Conservation (phyloP, 176 grass and related monocot species). For the Oryza australiensis region DNA sequence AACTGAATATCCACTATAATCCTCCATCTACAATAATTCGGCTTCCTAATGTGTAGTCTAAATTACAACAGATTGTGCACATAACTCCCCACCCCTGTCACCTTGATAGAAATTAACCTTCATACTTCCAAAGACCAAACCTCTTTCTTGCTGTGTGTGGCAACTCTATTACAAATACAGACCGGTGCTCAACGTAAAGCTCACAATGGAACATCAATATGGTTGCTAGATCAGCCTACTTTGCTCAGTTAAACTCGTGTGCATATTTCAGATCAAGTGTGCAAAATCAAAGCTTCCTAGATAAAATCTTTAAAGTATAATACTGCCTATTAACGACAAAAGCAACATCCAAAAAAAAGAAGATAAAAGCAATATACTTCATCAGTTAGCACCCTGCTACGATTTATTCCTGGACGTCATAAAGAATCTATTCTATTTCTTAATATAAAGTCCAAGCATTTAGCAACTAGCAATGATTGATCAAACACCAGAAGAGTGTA, state of each 20-base stretch:
- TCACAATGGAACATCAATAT: neutral
- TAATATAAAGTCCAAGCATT: neutral
- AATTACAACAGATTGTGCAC: neutral
- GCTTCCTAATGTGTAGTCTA: neutral
- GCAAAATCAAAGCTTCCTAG: neutral
- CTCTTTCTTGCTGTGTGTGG: neutral
- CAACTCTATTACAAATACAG: neutral
- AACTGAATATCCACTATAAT: constrained; percentile 5
- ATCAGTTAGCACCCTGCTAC: neutral
- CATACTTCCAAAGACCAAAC: neutral
- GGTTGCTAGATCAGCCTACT: neutral
- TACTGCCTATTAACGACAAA: neutral
- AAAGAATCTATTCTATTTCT: neutral
- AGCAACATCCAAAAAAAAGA: neutral
- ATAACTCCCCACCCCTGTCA: neutral
- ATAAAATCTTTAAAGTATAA: neutral
- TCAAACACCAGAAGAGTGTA: constrained; percentile 8
- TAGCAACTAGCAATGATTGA: neutral
- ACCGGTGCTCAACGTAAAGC: neutral
- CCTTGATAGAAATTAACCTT: neutral
- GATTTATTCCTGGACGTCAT: neutral
- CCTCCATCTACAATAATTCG: neutral
- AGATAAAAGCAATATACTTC: neutral
- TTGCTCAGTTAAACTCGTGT: neutral
- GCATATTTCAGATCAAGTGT: neutral